A percentile compares a stretch with the other conserved stretches of the same genome.
Evolutionary conservation across 495 filamentous ascomycete species (phyloP).

Genomic region (Venustampulla echinocandica): DNA sequence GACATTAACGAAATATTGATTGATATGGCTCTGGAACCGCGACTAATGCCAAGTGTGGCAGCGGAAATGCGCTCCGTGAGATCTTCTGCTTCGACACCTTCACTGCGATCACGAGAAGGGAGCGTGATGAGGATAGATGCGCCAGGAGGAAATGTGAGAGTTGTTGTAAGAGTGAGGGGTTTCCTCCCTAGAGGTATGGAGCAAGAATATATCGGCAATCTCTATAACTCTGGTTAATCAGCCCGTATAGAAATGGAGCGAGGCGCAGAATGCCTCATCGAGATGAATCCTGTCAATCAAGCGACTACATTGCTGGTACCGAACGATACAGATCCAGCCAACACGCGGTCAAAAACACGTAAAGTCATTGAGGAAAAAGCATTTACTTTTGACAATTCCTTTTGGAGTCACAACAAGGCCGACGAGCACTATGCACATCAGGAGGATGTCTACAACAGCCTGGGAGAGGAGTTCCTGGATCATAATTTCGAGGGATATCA

Average conservation of each 20-base stretch:
- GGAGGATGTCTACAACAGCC: conserved; percentile 86
- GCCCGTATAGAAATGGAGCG: conserved; percentile 60
- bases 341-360: conserved; percentile 57
- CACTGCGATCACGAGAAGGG: conserved; percentile 64
- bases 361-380: conserved; percentile 78
- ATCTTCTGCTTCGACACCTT: conserved; percentile 58
- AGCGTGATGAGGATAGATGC: conserved; percentile 37
- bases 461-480: conserved; percentile 95
- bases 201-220: conserved; percentile 19
- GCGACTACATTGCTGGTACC: conserved; percentile 70
- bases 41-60: conserved; percentile 36
- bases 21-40: conserved; percentile 36
- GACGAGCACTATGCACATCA: conserved; percentile 78
- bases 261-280: conserved; percentile 73
- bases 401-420: conserved; percentile 76
- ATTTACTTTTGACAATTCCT: conserved; percentile 96
- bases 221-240: background rate
- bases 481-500: conserved; percentile 99
- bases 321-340: conserved; percentile 52
- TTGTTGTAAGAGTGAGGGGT: conserved; percentile 85
- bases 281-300: conserved; percentile 81
- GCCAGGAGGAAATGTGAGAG: conserved; percentile 79
- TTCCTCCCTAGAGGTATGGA: conserved; percentile 91
- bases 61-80: conserved; percentile 33
- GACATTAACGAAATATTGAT: conserved; percentile 36